Evolutionary conservation across 2,329 filamentous ascomycete species (phyloP), one percentile per base, ranked within the genome.

Genomic region (Ceratocystis cubensis): DNA sequence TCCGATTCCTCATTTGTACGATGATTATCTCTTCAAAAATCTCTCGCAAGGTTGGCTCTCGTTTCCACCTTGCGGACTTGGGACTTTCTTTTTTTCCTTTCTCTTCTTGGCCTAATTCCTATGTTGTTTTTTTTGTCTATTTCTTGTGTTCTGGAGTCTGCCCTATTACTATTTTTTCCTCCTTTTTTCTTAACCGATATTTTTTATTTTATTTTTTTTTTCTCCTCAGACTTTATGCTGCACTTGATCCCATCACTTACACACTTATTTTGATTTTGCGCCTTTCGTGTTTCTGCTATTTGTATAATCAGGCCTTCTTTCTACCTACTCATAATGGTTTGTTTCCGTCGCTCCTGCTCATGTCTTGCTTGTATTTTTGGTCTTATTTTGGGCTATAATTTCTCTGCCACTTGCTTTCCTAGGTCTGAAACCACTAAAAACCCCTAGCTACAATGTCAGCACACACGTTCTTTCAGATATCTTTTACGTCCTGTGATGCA

Each of bases 61-160:
- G 48, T 48, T n/a, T 22, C 3, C 10, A 41, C 37, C 37, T 10
- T 22, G n/a, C n/a, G 46, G 20, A 22, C 46, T 7, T 48, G 48
- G 30, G 30, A 22, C 28, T 44, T 41, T 62, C 48, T 56, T 61
- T 57, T 20, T 63, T 63, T 59, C 30, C 15, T 48, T 45, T 68
- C n/a, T 56, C 59, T 57, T 63, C 56, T 45, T 61, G 28, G 57
- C 44, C 41, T 59, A 56, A 41, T 67, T 37, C n/a, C 28, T 41
- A 25, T 64, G 20, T 50, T 8, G 20, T 22, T 22, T 22, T 22
- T 45, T 65, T 65, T 63, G 20, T 56, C 13, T 44, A 17, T 33
- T 46, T 44, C 33, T 48, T 28, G 7, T 64, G 20, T 53, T 41
- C 62, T 65, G 62, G 44, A 13, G 25, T 64, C 30, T 64, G 37